These are phyloP conservation scores for Eucalyptus tenuipes DNA, from an alignment of 345 rosid genomes.

Conservation along the genomic window DNA sequence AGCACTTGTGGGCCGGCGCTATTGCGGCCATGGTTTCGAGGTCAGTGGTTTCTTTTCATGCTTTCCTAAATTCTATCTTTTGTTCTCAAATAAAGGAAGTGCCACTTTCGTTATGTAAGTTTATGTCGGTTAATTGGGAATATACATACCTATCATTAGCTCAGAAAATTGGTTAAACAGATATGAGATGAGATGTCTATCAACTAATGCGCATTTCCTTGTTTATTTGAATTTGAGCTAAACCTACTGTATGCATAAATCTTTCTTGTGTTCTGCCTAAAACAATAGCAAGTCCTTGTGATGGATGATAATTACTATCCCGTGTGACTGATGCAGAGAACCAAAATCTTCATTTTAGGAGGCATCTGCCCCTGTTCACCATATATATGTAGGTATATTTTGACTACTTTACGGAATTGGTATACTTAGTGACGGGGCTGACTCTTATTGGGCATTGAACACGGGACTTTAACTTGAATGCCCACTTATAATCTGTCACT, in stretches of 20 bases:
- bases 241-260: background rate
- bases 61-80: background rate
- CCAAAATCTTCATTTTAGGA: background rate
- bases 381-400: background rate
- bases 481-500: background rate
- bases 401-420: background rate
- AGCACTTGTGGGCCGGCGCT: slow-evolving; percentile 88
- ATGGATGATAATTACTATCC: background rate
- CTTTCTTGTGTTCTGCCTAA: background rate
- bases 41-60: slow-evolving; percentile 6
- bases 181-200: background rate
- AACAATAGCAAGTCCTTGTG: background rate
- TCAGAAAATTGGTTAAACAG: background rate
- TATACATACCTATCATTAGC: background rate
- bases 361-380: background rate
- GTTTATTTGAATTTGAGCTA: background rate
- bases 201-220: background rate
- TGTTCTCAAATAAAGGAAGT: background rate
- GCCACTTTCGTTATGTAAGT: background rate
- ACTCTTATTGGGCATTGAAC: background rate
- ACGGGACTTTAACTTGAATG: background rate
- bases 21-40: slow-evolving; percentile 88
- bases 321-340: background rate
- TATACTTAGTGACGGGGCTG: background rate
- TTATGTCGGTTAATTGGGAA: background rate